These are phyloP conservation scores for Aegilops sharonensis DNA, from an alignment of 176 grass and related monocot species.

Conservation along the genomic window DNA sequence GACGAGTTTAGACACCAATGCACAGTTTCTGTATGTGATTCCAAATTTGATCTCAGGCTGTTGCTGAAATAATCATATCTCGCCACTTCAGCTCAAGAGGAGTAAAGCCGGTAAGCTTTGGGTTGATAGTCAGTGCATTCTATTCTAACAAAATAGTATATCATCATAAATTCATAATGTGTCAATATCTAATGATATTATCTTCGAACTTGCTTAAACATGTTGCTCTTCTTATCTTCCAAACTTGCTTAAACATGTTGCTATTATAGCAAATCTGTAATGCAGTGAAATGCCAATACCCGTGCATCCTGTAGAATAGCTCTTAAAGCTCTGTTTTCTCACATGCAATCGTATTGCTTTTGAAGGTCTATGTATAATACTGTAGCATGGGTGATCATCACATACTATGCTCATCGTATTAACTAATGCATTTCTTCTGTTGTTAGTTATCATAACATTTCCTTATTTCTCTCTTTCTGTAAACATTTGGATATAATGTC, in stretches of 20 bases:
- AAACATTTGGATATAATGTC: not conserved
- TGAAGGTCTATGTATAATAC: not conserved
- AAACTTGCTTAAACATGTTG: not conserved
- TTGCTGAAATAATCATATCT: conserved; percentile 87
- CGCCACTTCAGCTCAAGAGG: conserved; percentile 66
- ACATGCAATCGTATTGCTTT: not conserved
- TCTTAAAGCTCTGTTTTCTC: not conserved
- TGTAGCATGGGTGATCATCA: not conserved
- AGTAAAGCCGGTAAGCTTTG: conserved; percentile 70
- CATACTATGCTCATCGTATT: not conserved
- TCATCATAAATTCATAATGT: not conserved
- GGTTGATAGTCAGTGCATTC: not conserved
- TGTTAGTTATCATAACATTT: not conserved
- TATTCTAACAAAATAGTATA: not conserved
- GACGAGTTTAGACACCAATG: not conserved
- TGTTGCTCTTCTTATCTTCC: not conserved
- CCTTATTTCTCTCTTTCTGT: conserved; percentile 9
- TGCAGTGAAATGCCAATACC: not conserved
- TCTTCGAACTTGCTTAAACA: not conserved
- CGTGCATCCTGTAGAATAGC: not conserved
- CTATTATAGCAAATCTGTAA: conserved; percentile 2
- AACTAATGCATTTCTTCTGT: not conserved
- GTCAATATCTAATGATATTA: not conserved
- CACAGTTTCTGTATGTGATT: not conserved
- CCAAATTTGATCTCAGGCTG: conserved; percentile 60